Conservation (phyloP, 805 yeast species). For the Yamadazyma sp. region DNA sequence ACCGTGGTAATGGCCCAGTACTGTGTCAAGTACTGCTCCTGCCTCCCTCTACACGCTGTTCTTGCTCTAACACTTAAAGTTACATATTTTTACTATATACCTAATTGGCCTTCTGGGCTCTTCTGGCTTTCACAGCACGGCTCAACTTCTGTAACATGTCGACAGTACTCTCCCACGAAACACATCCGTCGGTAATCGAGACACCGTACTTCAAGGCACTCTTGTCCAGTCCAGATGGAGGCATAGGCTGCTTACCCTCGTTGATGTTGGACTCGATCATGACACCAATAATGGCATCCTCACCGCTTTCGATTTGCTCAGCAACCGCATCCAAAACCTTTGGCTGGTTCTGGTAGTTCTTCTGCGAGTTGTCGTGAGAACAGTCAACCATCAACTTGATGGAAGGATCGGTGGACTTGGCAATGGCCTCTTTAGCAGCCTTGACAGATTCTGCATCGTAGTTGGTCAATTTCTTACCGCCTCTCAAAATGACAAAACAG, state of each 20-base stretch:
- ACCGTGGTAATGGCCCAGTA: too few relatives aligned
- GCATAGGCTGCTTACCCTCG: conserved; percentile 93
- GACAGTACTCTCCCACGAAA: conserved; percentile 84
- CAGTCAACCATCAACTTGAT: conserved; percentile 91
- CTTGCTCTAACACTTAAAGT: too few relatives aligned
- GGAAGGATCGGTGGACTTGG: conserved; percentile 51
- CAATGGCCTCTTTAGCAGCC: conserved; percentile 61
- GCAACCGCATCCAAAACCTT: conserved; percentile 76
- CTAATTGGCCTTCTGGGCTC: conserved; percentile 32
- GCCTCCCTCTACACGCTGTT: too few relatives aligned
- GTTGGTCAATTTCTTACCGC: conserved; percentile 93
- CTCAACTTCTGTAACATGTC: conserved; percentile 69
- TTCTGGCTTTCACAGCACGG: conserved; percentile 76
- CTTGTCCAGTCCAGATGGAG: conserved; percentile 63
- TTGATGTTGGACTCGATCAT: conserved; percentile 94
- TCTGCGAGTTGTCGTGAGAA: conserved; percentile 93
- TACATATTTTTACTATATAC: too few relatives aligned
- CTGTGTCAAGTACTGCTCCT: too few relatives aligned
- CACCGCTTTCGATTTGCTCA: conserved; percentile 77
- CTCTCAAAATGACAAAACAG: conserved; percentile 89
- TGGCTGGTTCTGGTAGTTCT: conserved; percentile 92
- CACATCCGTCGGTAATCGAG: conserved; percentile 97
- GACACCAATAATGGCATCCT: conserved; percentile 77
- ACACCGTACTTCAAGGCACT: conserved; percentile 77
- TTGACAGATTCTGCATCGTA: conserved; percentile 74